A percentile compares a stretch with the other conserved stretches of the same genome.
Evolutionary conservation across 305 asterid species (phyloP).

Genomic region (Solanum hybrid): DNA sequence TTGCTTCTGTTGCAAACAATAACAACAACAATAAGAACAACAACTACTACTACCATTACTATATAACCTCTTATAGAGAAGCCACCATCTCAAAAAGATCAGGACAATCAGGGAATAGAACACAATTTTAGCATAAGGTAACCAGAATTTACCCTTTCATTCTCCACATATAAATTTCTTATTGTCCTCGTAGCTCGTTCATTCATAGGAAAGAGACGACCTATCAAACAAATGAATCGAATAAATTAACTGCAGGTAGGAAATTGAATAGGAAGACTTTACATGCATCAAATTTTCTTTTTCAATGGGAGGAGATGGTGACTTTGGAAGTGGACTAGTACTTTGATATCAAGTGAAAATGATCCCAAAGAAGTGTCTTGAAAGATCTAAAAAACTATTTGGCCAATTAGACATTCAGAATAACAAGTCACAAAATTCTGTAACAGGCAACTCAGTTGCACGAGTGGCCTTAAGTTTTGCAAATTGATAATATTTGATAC

Average conservation of each 20-base stretch:
- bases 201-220: conserved; percentile 74
- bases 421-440: not conserved
- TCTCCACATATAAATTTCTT: conserved; percentile 71
- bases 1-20: not conserved
- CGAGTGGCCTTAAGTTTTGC: not conserved
- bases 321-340: not conserved
- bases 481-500: not conserved
- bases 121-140: not conserved
- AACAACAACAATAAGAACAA: not conserved
- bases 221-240: conserved; percentile 30
- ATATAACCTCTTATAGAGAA: not conserved
- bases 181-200: conserved; percentile 92
- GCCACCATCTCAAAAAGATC: not conserved
- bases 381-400: not conserved
- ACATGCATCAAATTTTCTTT: not conserved
- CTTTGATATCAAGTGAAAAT: not conserved
- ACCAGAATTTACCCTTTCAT: conserved; percentile 64
- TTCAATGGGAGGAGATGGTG: not conserved
- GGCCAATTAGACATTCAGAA: not conserved
- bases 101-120: not conserved
- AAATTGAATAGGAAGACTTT: not conserved
- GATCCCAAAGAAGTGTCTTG: not conserved
- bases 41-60: not conserved
- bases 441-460: not conserved
- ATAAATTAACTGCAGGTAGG: not conserved